phyloP scores from a whole-genome alignment of 2,329 filamentous ascomycete genomes.

The Hypomyces rosellus region DNA sequence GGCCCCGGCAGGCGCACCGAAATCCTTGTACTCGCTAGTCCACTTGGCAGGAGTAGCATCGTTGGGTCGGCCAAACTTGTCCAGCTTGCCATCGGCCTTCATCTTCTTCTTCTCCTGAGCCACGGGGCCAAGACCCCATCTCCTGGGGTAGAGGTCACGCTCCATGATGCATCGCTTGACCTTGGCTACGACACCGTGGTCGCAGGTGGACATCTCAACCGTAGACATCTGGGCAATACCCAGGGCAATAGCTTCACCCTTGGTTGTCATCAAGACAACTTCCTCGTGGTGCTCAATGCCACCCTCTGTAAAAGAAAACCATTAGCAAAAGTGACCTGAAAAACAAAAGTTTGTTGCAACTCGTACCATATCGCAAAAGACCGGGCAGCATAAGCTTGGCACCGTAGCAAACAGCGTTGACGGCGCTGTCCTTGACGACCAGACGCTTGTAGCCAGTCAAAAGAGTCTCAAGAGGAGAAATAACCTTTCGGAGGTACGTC shows the following conservation, averaged over 20 bases:
- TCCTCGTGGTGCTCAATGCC: constrained; percentile 94
- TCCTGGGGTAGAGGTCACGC: constrained; percentile 90
- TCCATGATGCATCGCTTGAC: constrained; percentile 99
- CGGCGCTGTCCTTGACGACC: constrained; percentile 77
- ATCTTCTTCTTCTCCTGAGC: constrained; percentile 99
- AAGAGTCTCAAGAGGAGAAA: constrained; percentile 86
- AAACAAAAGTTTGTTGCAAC: neutral
- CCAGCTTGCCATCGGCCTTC: constrained; percentile 94
- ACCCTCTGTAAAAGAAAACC: constrained; percentile 50
- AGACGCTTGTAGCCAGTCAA: constrained; percentile 92
- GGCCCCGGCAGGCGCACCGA: constrained; percentile 54
- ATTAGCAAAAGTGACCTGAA: constrained; percentile 18
- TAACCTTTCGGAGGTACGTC: constrained; percentile 83
- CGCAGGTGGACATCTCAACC: constrained; percentile 91
- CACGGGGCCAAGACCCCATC: constrained; percentile 93
- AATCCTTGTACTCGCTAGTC: constrained; percentile 91
- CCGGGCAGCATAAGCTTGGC: constrained; percentile 99
- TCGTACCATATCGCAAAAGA: constrained; percentile 79
- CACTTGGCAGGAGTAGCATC: constrained; percentile 91
- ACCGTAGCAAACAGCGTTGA: constrained; percentile 97
- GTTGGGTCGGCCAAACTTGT: constrained; percentile 93
- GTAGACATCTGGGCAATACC: constrained; percentile 98
- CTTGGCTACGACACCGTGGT: constrained; percentile 96
- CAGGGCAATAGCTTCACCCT: constrained; percentile 95
- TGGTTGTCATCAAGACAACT: constrained; percentile 96